Evolutionary conservation across 805 yeast genomes (phyloP).

Genomic region (Kodamaea sagamina): DNA sequence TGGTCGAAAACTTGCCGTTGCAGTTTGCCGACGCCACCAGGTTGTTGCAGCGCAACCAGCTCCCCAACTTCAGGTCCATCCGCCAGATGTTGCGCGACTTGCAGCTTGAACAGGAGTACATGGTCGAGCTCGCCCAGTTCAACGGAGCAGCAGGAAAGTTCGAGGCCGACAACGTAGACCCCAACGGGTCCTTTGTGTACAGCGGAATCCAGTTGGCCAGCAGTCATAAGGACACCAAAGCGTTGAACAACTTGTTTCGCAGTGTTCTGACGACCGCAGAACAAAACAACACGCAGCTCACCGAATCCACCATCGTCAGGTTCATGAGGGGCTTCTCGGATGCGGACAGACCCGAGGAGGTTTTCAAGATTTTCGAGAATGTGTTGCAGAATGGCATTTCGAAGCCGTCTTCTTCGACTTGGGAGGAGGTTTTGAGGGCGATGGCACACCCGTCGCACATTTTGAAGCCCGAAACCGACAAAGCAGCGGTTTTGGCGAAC

Average conservation of each 20-base stretch:
- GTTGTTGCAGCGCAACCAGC: slow-evolving; percentile 28
- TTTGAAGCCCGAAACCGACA: slow-evolving; percentile 20
- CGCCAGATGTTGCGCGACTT: slow-evolving; percentile 20
- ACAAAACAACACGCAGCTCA: slow-evolving; percentile 33
- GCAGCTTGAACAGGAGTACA: slow-evolving; percentile 14
- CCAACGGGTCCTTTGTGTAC: slow-evolving; percentile 31
- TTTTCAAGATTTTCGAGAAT: slow-evolving; percentile 52
- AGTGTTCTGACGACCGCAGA: slow-evolving; percentile 28
- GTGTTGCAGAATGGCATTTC: slow-evolving; percentile 40
- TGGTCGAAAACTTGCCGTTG: slow-evolving; percentile 24
- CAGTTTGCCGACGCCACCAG: slow-evolving; percentile 27
- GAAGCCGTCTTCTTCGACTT: slow-evolving; percentile 47
- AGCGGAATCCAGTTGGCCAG: slow-evolving; percentile 26
- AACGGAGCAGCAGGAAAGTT: slow-evolving; percentile 12
- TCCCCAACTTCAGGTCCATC: slow-evolving; percentile 24
- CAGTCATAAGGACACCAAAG: slow-evolving; percentile 19
- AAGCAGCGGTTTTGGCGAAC: slow-evolving; percentile 20
- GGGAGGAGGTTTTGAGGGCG: slow-evolving; percentile 61
- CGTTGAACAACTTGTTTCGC: slow-evolving; percentile 24
- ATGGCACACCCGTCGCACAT: slow-evolving; percentile 39
- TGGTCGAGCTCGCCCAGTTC: slow-evolving; percentile 10
- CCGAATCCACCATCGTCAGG: slow-evolving; percentile 42
- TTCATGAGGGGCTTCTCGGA: slow-evolving; percentile 50
- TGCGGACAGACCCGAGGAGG: slow-evolving; percentile 34
- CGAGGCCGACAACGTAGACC: slow-evolving; percentile 30